Base-by-base conservation (phyloP, 2,329 filamentous ascomycete genomes). In the Parasarocladium wereldwijsianum region DNA sequence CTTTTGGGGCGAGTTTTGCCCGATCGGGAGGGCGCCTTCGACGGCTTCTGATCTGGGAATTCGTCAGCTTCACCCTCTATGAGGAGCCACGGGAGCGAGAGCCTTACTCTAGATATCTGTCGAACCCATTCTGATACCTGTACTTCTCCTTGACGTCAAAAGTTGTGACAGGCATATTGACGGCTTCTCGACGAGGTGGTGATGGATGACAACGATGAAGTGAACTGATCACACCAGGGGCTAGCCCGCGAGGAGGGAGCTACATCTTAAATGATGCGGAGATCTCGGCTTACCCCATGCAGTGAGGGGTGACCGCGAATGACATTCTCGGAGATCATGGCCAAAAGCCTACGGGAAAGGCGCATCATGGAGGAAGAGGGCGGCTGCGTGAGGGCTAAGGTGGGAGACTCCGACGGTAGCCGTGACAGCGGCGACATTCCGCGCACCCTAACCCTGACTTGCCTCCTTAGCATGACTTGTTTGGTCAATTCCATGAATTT, bases 1-100 rank as follows among this genome's bases (percentile, higher is more conserved):
- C 46, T 84, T 83, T 49, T 92, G 83, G 0, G 84, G 84, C 3
- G 79, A 83, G 60, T 92, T 93, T 24, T 76, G 68, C 29, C 68
- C 82, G 34, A 83, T 47, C 7, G 84, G 82, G 5, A 87, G 62
- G 5, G 83, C 76, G 12, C 75, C 78, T 11, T 74, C 62, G 33
- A 87, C 60, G 25, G 82, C 81, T 60, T 90, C 82, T 24, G 78
- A 72, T 48, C 80, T 86, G 43, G 33, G 27, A 29, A n/a, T 6
- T 13, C 4, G 20, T 30, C 14, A 30, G n/a, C 8, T 8, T 21
- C 19, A n/a, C n/a, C n/a, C n/a, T n/a, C n/a, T n/a, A n/a, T n/a
- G n/a, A n/a, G n/a, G n/a, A n/a, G n/a, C n/a, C 19, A 21, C 8
- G 19, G 8, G 19, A 21, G 19, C n/a, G 8, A 21, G 19, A 21